These are phyloP conservation scores for Metschnikowia drakensbergensis DNA, from an alignment of 805 yeast species.

Conservation along the genomic window DNA sequence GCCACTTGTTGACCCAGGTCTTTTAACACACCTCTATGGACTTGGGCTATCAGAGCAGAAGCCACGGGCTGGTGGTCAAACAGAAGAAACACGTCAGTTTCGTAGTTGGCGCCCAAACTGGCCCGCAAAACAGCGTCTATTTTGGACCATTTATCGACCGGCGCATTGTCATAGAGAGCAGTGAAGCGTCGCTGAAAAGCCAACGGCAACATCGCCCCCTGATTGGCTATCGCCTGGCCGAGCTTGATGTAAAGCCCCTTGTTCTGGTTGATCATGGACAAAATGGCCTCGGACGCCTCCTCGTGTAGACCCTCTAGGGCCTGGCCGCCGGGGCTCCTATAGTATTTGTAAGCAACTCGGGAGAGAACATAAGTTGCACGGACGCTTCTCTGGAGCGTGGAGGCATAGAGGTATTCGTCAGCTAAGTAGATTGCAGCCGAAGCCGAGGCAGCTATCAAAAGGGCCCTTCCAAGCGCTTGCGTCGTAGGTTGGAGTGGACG, in stretches of 20 bases:
- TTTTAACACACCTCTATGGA: slow-evolving; percentile 50
- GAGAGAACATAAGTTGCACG: slow-evolving; percentile 47
- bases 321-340: slow-evolving; percentile 35
- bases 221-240: slow-evolving; percentile 79
- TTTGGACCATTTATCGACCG: slow-evolving; percentile 49
- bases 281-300: slow-evolving; percentile 44
- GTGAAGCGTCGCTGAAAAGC: slow-evolving; percentile 58
- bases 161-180: slow-evolving; percentile 65
- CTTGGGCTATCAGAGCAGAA: slow-evolving; percentile 74
- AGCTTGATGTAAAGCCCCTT: slow-evolving; percentile 62
- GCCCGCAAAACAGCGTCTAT: slow-evolving; percentile 38
- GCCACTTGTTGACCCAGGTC: slow-evolving; percentile 52
- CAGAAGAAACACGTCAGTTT: slow-evolving; percentile 31
- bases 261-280: slow-evolving; percentile 28
- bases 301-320: slow-evolving; percentile 54
- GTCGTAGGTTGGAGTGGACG: no score
- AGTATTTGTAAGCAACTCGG: slow-evolving; percentile 58
- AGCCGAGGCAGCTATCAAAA: slow-evolving; percentile 3
- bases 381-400: slow-evolving; percentile 49
- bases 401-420: slow-evolving; percentile 44
- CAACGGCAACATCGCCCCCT: slow-evolving; percentile 62
- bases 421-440: slow-evolving; percentile 19
- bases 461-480: background rate
- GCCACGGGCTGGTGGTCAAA: slow-evolving; percentile 63
- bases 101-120: slow-evolving; percentile 44